Base-by-base conservation (phyloP, 306 rosid species). In the Spatholobus suberectus region DNA sequence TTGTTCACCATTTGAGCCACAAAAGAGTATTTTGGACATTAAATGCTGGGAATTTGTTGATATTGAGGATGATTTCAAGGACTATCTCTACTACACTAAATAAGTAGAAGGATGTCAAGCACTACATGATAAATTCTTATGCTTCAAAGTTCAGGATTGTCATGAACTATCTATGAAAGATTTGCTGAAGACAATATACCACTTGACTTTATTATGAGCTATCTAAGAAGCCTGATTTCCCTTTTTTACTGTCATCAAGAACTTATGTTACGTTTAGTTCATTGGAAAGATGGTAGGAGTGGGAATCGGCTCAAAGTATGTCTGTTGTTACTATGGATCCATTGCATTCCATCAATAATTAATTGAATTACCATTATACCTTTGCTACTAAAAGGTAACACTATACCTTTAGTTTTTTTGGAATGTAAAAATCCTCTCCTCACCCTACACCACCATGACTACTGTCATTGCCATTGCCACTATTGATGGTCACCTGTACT, bases 81-180 rank as follows among this genome's bases (percentile, higher is more conserved):
- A 46, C 37, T n/a, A 59, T 18, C 17, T 47, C 55, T 34, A 32
- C 52, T 38, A 3, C 76, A 51, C 68, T 70, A 71, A 44, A 29
- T 70, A 70, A 63, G 21, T 58, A 29, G 38, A 72, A 81, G 77
- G 77, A 59, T 46, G 59, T 59, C 54, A 71, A 34, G 20, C 41
- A 59, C 51, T 58, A 21, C 73, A 70, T 41, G 49, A 43, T 70
- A 58, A 40, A 26, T 57, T 27, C 43, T 69, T 24, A 57, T 57
- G 29, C 34, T 47, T 8, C 44, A 34, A 32, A 57, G 15, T 26
- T 23, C 24, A 12, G 7, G 11, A 35, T 52, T n/a, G n/a, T n/a
- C n/a, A n/a, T n/a, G n/a, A n/a, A n/a, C n/a, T n/a, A n/a, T n/a
- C n/a, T n/a, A n/a, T n/a, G n/a, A n/a, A n/a, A n/a, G n/a, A n/a